Base-by-base conservation (phyloP, 2,329 filamentous ascomycete species). In the Neodidymelliopsis sp. region DNA sequence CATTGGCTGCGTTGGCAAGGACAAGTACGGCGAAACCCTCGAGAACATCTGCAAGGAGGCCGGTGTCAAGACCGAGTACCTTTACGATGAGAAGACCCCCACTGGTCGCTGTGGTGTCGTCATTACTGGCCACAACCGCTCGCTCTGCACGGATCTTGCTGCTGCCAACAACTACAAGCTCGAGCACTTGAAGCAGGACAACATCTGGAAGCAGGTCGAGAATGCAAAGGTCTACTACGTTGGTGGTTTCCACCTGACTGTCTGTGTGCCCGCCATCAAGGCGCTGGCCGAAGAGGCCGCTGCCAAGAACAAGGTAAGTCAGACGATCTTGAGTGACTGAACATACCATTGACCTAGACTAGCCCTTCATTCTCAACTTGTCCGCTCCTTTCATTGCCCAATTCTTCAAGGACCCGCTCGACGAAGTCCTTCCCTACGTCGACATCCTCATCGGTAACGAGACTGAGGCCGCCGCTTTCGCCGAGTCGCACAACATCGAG, bases 381-480 rank as follows among this genome's bases (percentile, higher is more conserved):
- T 94, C 91, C 40, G 94, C 94, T 6, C 94, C 94, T 52, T 99
- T 99, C 81, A 96, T 99, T 69, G 81, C 88, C 28, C 89, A 96
- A 73, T 96, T 97, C 84, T 99, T 97, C 88, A 97, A 97, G 82
- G 92, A 97, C 38, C 89, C 86, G 59, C 84, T 99, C 36, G 91
- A 96, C 76, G 86, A 86, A 66, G 88, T 89, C 44, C 81, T 91
- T 42, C 89, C 89, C 22, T 97, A 96, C 84, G 95, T 91, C 82
- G 92, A 97, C 79, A 95, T 93, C 77, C 81, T 97, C 54, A 89
- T 99, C 74, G 93, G 92, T 70, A 99, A 99, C 79, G 94, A 99
- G 85, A 89, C 90, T 60, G 94, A 99, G 80, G 93, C 92, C 37
- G 84, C 86, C 63, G 82, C 91, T 48, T 99, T 93, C 77, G 90